Conservation (phyloP, 768 basidiomycete genomes). For the Boletus reticuloceps region DNA sequence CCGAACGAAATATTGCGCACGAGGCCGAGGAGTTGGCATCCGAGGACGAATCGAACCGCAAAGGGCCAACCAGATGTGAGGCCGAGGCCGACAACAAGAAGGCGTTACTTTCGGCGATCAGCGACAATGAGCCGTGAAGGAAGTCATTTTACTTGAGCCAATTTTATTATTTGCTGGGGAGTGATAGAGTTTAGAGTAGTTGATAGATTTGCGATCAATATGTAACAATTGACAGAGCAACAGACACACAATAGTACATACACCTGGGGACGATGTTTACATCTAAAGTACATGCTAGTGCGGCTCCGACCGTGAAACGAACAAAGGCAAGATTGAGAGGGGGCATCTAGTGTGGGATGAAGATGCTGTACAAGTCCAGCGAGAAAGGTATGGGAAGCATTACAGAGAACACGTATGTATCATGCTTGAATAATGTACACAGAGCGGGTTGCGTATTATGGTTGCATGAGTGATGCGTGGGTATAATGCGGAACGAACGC, state of each 20-base stretch:
- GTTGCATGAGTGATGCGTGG: not conserved
- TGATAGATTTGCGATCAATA: not conserved
- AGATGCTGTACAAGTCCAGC: too few relatives aligned
- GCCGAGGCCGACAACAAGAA: conserved; percentile 81
- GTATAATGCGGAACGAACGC: conserved; percentile 11
- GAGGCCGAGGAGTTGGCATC: conserved; percentile 90
- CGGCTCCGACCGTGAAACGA: not conserved
- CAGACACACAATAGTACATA: too few relatives aligned
- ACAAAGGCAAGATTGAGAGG: not conserved
- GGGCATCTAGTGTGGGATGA: not conserved
- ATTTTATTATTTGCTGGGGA: too few relatives aligned
- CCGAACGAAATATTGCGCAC: conserved; percentile 92
- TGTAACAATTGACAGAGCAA: not conserved
- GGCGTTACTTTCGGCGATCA: conserved; percentile 74
- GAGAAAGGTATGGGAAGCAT: not conserved
- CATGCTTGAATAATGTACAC: conserved; percentile 10
- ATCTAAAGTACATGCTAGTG: not conserved
- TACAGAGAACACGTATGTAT: conserved; percentile 10
- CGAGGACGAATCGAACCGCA: conserved; percentile 76
- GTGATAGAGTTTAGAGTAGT: not conserved
- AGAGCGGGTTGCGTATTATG: not conserved
- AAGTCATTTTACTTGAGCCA: conserved; percentile 39
- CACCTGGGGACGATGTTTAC: not conserved
- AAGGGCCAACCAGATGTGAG: conserved; percentile 81
- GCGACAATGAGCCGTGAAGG: conserved; percentile 37